Conservation (phyloP, 2,329 filamentous ascomycete species). For the Diaporthe citriasiana region DNA sequence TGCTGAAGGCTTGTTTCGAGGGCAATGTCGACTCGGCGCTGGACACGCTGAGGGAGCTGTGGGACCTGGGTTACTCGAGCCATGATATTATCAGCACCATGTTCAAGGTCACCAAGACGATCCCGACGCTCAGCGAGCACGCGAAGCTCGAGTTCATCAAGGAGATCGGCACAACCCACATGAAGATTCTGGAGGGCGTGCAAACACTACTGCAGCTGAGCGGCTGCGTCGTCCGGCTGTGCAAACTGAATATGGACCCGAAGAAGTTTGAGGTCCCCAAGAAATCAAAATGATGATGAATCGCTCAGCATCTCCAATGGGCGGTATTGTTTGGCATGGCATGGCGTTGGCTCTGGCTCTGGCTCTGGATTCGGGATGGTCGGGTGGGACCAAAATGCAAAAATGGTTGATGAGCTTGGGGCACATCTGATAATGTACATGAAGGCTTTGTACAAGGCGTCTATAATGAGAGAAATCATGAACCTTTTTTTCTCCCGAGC, state of each 20-base stretch:
- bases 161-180: conserved; percentile 98
- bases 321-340: conserved; percentile 39
- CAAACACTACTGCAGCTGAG: conserved; percentile 95
- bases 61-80: conserved; percentile 96
- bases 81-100: conserved; percentile 99
- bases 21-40: conserved; percentile 90
- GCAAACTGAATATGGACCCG: conserved; percentile 97
- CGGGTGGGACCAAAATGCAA: conserved; percentile 20
- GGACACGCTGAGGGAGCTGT: conserved; percentile 89
- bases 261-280: conserved; percentile 74
- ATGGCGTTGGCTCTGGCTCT: conserved; percentile 42
- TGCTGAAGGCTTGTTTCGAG: conserved; percentile 98
- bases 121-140: conserved; percentile 92
- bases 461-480: conserved; percentile 32
- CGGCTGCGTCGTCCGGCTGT: conserved; percentile 90
- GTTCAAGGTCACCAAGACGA: conserved; percentile 98
- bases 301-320: background rate
- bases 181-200: conserved; percentile 98
- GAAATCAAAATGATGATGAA: conserved; percentile 49
- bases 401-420: conserved; percentile 35
- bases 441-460: conserved; percentile 35
- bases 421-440: conserved; percentile 43
- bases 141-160: conserved; percentile 97
- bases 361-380: conserved; percentile 38
- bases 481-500: conserved; percentile 1